phyloP scores from a whole-genome alignment of 2,329 filamentous ascomycete genomes.

The Arthroderma sp. region DNA sequence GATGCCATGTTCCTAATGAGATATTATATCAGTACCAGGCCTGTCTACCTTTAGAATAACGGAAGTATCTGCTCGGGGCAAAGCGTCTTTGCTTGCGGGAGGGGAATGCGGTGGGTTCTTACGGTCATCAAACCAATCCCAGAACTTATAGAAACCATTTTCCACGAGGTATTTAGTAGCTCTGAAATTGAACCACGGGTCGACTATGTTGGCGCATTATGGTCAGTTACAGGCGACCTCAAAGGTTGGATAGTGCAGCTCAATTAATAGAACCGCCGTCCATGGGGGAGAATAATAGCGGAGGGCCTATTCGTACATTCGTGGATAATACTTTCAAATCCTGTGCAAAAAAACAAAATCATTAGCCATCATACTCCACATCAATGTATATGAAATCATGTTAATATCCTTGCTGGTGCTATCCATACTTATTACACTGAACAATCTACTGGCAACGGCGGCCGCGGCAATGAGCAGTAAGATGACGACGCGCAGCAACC shows the following conservation, averaged over 20 bases:
- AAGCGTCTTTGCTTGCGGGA: too few species aligned
- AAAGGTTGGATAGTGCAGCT: neutral
- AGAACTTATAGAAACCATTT: constrained; percentile 97
- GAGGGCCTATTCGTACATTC: constrained; percentile 60
- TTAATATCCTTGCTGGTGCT: neutral
- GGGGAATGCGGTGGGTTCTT: constrained; percentile 24
- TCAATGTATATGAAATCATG: neutral
- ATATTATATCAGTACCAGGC: neutral
- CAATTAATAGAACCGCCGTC: neutral
- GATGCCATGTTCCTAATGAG: constrained; percentile 81
- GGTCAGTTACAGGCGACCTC: neutral
- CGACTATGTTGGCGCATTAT: constrained; percentile 48
- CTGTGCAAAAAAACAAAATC: constrained; percentile 33
- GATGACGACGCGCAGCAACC: constrained; percentile 79
- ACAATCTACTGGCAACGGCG: constrained; percentile 83
- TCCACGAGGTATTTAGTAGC: constrained; percentile 95
- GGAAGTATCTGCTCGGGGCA: neutral
- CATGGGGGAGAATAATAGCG: constrained; percentile 5
- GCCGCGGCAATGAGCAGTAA: constrained; percentile 82
- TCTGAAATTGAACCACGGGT: constrained; percentile 99
- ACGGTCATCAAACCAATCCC: constrained; percentile 99
- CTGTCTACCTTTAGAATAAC: too few species aligned
- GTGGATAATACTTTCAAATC: constrained; percentile 98
- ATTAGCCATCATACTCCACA: constrained; percentile 21
- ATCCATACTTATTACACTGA: constrained; percentile 86